These are phyloP conservation scores for Castanopsis chinensis DNA, from an alignment of 306 rosid genomes.

Conservation along the genomic window DNA sequence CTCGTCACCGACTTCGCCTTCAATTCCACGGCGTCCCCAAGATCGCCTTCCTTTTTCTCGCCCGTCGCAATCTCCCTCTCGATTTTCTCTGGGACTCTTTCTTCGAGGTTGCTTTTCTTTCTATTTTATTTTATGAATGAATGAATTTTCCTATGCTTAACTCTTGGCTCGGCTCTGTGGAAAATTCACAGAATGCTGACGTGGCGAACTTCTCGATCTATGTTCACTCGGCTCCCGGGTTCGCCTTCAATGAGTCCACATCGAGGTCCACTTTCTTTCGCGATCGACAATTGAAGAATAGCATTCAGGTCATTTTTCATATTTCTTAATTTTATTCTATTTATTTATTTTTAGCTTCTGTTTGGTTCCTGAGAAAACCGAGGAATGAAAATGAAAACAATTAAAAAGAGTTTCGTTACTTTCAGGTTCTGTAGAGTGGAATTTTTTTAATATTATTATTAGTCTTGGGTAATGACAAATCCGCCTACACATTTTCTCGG, in stretches of 20 bases:
- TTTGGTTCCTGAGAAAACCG: slow-evolving; percentile 3
- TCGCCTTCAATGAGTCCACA: slow-evolving; percentile 46
- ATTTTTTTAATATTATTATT: neutral
- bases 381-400: neutral
- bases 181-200: slow-evolving; percentile 41
- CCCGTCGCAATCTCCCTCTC: slow-evolving; percentile 75
- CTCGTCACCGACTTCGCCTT: slow-evolving; percentile 38
- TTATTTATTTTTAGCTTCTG: neutral
- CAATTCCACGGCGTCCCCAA: slow-evolving; percentile 52
- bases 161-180: neutral
- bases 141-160: neutral
- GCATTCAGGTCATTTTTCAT: slow-evolving; percentile 42
- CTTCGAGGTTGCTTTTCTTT: slow-evolving; percentile 54
- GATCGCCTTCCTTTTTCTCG: slow-evolving; percentile 86
- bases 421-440: neutral
- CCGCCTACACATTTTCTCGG: too few relatives aligned
- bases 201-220: slow-evolving; percentile 55
- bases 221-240: slow-evolving; percentile 52
- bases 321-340: neutral
- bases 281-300: slow-evolving; percentile 39
- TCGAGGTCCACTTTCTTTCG: slow-evolving; percentile 45
- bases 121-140: neutral
- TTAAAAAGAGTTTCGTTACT: neutral
- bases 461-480: too few relatives aligned
- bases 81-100: slow-evolving; percentile 91